Percentiles rank a stretch among this genome's conserved stretches.
phyloP scores from a whole-genome alignment of 2,329 filamentous ascomycete genomes.

The Colletotrichum theobromicola region DNA sequence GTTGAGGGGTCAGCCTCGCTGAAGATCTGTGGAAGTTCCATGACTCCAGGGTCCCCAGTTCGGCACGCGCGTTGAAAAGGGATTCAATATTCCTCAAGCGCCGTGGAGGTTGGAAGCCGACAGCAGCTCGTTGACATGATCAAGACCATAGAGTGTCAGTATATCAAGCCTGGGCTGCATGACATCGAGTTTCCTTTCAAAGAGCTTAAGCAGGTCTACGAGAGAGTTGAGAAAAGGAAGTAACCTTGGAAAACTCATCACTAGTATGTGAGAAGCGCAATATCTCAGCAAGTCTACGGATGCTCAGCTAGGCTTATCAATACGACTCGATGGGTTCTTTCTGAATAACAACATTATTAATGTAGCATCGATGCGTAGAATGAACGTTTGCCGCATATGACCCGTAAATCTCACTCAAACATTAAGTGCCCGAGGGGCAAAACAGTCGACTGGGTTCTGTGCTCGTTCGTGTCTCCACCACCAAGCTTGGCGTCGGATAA shows the following conservation, averaged over 20 bases:
- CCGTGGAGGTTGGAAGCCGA: neutral
- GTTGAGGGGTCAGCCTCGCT: rapidly evolving
- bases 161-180: neutral
- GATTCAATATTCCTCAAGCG: neutral
- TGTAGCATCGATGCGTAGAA: no score
- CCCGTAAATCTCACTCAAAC: neutral
- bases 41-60: neutral
- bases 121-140: neutral
- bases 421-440: neutral
- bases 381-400: neutral
- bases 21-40: rapidly evolving
- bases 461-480: neutral
- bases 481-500: neutral
- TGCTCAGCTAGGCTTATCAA: neutral
- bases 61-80: neutral
- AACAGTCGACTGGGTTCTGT: neutral
- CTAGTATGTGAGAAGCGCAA: neutral
- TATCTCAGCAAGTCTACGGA: neutral
- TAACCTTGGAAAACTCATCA: neutral
- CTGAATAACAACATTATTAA: neutral
- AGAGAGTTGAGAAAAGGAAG: neutral
- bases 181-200: neutral
- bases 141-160: neutral
- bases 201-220: neutral
- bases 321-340: rapidly evolving